These are phyloP conservation scores for Rubia tinctorum DNA, from an alignment of 305 asterid genomes.

Conservation along the genomic window DNA sequence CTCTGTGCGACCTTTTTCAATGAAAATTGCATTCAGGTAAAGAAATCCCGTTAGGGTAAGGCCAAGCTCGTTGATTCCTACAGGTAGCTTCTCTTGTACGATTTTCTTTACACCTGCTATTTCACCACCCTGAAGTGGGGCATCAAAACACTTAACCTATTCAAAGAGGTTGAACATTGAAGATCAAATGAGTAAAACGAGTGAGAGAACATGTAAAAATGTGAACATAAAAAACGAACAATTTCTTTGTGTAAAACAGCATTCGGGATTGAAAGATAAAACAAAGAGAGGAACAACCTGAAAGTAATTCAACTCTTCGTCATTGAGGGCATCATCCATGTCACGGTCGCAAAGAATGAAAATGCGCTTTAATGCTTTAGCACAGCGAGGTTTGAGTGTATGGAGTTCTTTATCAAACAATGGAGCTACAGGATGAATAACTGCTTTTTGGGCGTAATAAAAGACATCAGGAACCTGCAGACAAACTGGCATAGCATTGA, in stretches of 20 bases:
- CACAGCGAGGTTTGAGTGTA: constrained; percentile 77
- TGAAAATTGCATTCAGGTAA: constrained; percentile 87
- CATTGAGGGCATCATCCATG: constrained; percentile 86
- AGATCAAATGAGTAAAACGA: constrained; percentile 14
- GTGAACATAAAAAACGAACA: not conserved
- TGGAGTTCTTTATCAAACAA: constrained; percentile 89
- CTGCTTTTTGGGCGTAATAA: constrained; percentile 92
- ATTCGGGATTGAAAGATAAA: constrained; percentile 2
- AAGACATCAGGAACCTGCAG: constrained; percentile 88
- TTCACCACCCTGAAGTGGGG: constrained; percentile 89
- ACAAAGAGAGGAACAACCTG: constrained; percentile 48
- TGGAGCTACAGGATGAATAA: constrained; percentile 97
- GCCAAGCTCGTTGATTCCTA: constrained; percentile 85
- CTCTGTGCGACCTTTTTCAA: constrained; percentile 89
- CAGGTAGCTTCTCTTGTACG: constrained; percentile 85
- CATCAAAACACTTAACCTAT: constrained; percentile 87
- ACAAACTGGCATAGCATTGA: constrained; percentile 25
- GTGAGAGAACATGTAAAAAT: not conserved
- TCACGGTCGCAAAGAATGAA: constrained; percentile 88
- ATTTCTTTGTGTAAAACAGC: not conserved
- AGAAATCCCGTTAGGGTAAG: constrained; percentile 90
- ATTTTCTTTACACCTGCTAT: constrained; percentile 83
- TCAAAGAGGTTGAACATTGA: constrained; percentile 13
- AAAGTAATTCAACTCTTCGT: constrained; percentile 89
- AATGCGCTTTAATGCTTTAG: constrained; percentile 86